Base-by-base conservation (phyloP, 1,284 basidiomycete genomes). In the Fomitopsis palustris region DNA sequence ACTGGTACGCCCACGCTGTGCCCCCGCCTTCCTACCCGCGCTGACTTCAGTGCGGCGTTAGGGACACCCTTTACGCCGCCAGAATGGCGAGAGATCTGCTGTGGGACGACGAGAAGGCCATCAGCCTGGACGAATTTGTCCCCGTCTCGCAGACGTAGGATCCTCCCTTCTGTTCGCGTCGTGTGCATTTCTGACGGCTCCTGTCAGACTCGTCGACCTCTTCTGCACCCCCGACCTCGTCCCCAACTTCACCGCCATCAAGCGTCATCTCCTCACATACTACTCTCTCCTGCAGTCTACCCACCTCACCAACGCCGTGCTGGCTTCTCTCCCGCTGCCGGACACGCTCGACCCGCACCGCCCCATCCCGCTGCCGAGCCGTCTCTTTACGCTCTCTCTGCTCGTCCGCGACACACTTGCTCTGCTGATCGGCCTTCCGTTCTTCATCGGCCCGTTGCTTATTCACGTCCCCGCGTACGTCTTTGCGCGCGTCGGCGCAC, bases 51-150 rank as follows among this genome's bases (percentile, higher is more conserved):
- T 14, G 35, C 41, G n/a, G 17, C 10, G 43, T 25, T 66, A 95
- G 93, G 93, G 88, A 95, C 62, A 92, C 92, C 0, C 79, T 93
- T 3, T 92, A 90, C 70, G 86, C 86, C 33, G 93, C 93, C 12
- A 84, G 90, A 58, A 94, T 96, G 87, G 93, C 95, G 6, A 80
- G 92, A 56, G 92, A 97, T 71, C 77, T 98, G 47, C 78, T 98
- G 25, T 98, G 93, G 92, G 86, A 88, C 65, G 81, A 84, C 58
- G 87, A 92, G 61, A 81, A 82, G 59, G 81, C 84, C 42, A 84
- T 97, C 57, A 80, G 86, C 52, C 81, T 96, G 23, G 83, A 88
- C 54, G 86, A 96, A 60, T 95, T 90, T 69, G 87, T 93, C 19
- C 73, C 79, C 14, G 81, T 96, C 53, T 91, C 91, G n/a, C 95